Percentiles rank a stretch among this genome's conserved stretches.
These are phyloP conservation scores for Neurospora sp. DNA, from an alignment of 495 filamentous ascomycete genomes.

Conservation along the genomic window DNA sequence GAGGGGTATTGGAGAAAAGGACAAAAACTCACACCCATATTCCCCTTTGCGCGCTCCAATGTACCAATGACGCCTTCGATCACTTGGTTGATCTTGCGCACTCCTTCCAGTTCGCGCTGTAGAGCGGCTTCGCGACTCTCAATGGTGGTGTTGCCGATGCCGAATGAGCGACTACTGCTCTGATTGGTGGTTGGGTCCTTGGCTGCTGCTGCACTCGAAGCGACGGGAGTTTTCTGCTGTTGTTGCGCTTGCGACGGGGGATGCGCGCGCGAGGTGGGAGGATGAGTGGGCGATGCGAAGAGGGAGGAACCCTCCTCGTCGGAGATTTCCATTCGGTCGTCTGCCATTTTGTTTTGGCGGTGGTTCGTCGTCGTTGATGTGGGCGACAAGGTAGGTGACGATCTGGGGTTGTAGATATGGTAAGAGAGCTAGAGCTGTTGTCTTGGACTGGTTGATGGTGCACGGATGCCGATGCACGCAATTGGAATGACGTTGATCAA, in stretches of 20 bases:
- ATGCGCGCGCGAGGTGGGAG: not conserved
- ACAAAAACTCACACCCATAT: conserved; percentile 65
- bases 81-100: conserved; percentile 75
- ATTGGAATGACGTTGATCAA: not conserved
- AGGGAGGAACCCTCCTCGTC: conserved; percentile 53
- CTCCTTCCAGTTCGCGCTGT: conserved; percentile 65
- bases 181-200: conserved; percentile 38
- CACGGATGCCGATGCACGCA: not conserved
- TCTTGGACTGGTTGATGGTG: conserved; percentile 1
- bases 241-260: not conserved
- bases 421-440: not conserved
- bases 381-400: not conserved
- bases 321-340: conserved; percentile 11
- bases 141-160: conserved; percentile 33
- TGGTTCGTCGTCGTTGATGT: not conserved
- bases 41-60: conserved; percentile 69
- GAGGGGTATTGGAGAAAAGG: not conserved
- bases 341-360: conserved; percentile 8
- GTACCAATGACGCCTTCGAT: conserved; percentile 77
- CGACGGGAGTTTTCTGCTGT: not conserved
- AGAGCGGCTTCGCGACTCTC: conserved; percentile 65
- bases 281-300: conserved; percentile 58
- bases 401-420: not conserved
- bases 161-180: conserved; percentile 33
- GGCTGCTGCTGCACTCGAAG: conserved; percentile 14